Base-by-base conservation (phyloP, 208 protist species). In the Naegleria fowleri region DNA sequence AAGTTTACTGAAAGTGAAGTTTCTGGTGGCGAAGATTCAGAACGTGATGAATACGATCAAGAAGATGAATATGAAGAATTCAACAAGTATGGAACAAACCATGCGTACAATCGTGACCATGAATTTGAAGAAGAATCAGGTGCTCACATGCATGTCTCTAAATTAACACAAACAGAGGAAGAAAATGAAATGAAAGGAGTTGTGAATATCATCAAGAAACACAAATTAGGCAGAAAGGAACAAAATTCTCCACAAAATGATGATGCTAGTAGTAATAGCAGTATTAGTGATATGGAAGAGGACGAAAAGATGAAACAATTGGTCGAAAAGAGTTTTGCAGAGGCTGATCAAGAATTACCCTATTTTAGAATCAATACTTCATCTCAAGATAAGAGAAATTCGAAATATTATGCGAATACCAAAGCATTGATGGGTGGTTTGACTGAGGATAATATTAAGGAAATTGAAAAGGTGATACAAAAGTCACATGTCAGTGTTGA, bases 271-370 rank as follows among this genome's bases (percentile, higher is more conserved):
- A 79, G 25, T 9, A 36, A 4, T 13, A 36, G 16, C 16, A 79
- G 67, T 79, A 36, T 36, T 1, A 36, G 6, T 29, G 67, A 79
- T 36, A 13, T 13, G n/a, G 67, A 79, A 79, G 29, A 79, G 6
- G 67, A 79, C 36, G 67, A 79, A 79, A 79, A 79, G 67, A 79
- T 79, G 67, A 79, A 79, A 79, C 67, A 79, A 79, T 33, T 36
- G 16, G 67, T 79, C 36, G 67, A 79, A 36, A 79, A 79, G 29
- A 79, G 67, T 79, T 79, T 79, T 79, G 67, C 67, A 36, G 67
- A 79, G n/a, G 67, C 67, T 36, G 67, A 79, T 36, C 29, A 36
- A 36, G 67, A 79, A 36, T 13, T 13, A 79, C 29, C 67, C 9
- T 79, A 79, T 79, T 29, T 79, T 79, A 25, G 29, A 13, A 79